A percentile compares a stretch with the other conserved stretches of the same genome.
Evolutionary conservation across 495 filamentous ascomycete genomes (phyloP).

Genomic region (Cairneyella variabilis): DNA sequence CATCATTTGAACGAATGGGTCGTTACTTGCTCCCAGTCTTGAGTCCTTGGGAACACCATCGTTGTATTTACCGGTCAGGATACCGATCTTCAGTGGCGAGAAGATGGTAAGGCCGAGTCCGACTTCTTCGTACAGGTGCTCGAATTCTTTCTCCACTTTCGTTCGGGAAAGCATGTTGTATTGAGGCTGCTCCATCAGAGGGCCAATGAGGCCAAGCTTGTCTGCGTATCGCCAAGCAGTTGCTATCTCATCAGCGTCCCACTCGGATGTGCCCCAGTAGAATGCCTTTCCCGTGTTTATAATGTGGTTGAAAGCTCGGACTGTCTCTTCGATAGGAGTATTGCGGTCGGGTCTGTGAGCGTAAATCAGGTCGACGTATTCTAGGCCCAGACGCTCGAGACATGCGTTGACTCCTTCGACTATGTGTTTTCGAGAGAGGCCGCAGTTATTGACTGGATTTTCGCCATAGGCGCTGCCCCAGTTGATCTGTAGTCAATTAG

Average conservation of each 20-base stretch:
- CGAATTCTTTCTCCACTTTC: conserved; percentile 74
- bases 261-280: conserved; percentile 92
- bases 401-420: conserved; percentile 65
- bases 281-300: conserved; percentile 76
- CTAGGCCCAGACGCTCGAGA: conserved; percentile 64
- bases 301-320: conserved; percentile 78
- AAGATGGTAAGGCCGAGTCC: conserved; percentile 73
- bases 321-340: conserved; percentile 84
- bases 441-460: conserved; percentile 68
- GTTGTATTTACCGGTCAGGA: conserved; percentile 83
- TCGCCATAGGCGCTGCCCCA: conserved; percentile 59
- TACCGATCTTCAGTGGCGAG: conserved; percentile 66
- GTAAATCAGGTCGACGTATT: conserved; percentile 78
- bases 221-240: conserved; percentile 73
- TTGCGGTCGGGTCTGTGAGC: conserved; percentile 79
- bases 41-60: conserved; percentile 56
- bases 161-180: conserved; percentile 76
- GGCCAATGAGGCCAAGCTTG: conserved; percentile 71
- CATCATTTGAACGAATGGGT: conserved; percentile 43
- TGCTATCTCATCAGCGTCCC: conserved; percentile 76
- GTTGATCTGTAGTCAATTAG: conserved; percentile 63
- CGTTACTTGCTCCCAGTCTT: conserved; percentile 43
- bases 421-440: conserved; percentile 80
- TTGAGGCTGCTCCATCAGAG: conserved; percentile 78
- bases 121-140: conserved; percentile 57